Base-by-base conservation (phyloP, 257 asterid species). In the Solanum chmielewskii region DNA sequence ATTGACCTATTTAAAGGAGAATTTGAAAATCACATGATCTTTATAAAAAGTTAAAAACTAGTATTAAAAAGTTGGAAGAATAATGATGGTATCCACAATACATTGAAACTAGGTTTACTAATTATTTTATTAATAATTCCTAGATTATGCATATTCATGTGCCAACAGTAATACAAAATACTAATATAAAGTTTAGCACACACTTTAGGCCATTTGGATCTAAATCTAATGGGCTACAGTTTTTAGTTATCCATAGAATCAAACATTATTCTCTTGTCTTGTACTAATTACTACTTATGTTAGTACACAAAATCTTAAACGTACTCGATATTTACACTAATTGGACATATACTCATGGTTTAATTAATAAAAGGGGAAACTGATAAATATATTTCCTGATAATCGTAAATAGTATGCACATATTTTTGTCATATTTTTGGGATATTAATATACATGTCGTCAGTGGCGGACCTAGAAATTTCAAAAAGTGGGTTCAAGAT, bases 221-320 rank as follows among this genome's bases (percentile, higher is more conserved):
- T 27, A 45, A 25, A 45, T 45, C 84, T 15, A 45, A 77, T 14
- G 64, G 64, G 41, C 84, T n/a, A 45, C 14, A 7, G 21, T n/a
- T 39, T 25, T 74, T 42, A 42, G 20, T 37, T 4, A 35, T 21
- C 81, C 31, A 75, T 75, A 11, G 35, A 41, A 23, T 44, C 83
- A 25, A 25, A 44, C 39, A 14, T 25, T 75, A 77, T 77, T 77
- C 83, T 77, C 83, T 76, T n/a, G 83, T 77, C 83, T 73, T 56
- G 64, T 52, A 52, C 62, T 52, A 16, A 47, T 45, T 45, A 41
- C 3, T 1, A 42, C 6, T 45, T 45, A 4, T 45, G 16, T 52
- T 16, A 6, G 62, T 16, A 10, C 23, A 52, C 0, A 2, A 49
- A 49, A 49, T 49, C 0, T 52, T 52, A 18, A 6, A 9, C 10